These are phyloP conservation scores for Parafenestella ontariensis DNA, from an alignment of 2,329 filamentous ascomycete species.

Conservation along the genomic window DNA sequence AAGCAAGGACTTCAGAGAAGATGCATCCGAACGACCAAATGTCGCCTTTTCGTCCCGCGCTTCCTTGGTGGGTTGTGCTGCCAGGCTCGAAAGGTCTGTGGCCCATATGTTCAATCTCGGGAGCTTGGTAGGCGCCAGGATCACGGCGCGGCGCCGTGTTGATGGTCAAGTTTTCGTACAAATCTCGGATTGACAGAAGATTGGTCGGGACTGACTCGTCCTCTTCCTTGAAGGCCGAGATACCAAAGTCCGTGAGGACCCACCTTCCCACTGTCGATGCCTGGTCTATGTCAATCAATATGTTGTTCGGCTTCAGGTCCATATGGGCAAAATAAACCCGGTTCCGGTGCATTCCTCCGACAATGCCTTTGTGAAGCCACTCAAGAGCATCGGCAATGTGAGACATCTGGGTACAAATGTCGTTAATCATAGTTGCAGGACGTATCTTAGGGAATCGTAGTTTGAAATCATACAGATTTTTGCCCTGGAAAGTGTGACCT, in stretches of 20 bases:
- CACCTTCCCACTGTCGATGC: conserved; percentile 6
- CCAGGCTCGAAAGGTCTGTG: not conserved
- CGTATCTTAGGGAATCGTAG: not conserved
- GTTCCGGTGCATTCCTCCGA: not conserved
- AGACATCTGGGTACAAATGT: not conserved
- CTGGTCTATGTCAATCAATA: conserved; percentile 8
- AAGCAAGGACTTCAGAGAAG: not conserved
- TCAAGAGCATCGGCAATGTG: not conserved
- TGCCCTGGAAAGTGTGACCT: not conserved
- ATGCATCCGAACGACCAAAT: conserved; percentile 19
- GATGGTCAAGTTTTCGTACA: conserved; percentile 7
- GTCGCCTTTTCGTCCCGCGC: conserved; percentile 10
- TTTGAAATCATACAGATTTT: not conserved
- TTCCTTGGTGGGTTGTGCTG: not conserved
- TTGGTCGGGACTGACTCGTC: not conserved
- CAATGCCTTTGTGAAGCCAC: not conserved
- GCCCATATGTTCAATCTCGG: conserved; percentile 2
- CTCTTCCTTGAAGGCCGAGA: conserved; percentile 11
- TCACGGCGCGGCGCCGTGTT: not conserved
- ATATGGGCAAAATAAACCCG: conserved; percentile 13
- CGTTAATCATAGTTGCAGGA: not conserved
- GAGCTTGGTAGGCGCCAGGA: conserved; percentile 9
- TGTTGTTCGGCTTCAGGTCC: conserved; percentile 3
- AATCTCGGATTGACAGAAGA: conserved; percentile 8
- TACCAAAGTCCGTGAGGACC: conserved; percentile 11